Conservation (phyloP, 2,329 filamentous ascomycete species). For the Microsporum canis region DNA sequence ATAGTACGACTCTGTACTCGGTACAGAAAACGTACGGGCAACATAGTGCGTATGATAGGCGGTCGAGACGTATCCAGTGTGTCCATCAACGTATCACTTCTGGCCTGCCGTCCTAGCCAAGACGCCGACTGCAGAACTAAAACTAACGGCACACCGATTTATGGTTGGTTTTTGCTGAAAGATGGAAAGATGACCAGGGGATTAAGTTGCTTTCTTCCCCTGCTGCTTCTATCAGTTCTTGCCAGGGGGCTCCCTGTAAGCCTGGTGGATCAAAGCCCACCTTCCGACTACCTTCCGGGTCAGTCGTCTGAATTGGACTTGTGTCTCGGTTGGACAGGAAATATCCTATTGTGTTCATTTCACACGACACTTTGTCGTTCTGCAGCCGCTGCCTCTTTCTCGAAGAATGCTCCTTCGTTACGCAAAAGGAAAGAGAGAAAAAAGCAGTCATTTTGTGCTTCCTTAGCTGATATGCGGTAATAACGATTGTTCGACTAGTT, state of each 20-base stretch:
- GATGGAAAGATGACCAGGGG: not conserved
- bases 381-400: not conserved
- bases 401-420: not conserved
- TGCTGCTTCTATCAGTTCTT: not conserved
- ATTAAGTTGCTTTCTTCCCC: not conserved
- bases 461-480: no score
- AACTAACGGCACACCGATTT: not conserved
- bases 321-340: not conserved
- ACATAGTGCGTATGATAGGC: conserved; percentile 1
- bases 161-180: not conserved
- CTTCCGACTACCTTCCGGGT: conserved; percentile 6
- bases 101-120: not conserved
- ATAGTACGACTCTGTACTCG: not conserved
- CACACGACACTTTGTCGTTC: no score
- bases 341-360: not conserved
- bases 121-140: conserved; percentile 1
- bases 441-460: not conserved
- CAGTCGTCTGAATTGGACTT: not conserved
- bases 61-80: not conserved
- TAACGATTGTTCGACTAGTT: no score
- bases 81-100: not conserved
- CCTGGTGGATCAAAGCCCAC: not conserved
- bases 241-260: not conserved
- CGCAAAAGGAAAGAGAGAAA: not conserved
- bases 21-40: not conserved